Conservation (phyloP, 768 basidiomycete species). For the Mycena floridula region DNA sequence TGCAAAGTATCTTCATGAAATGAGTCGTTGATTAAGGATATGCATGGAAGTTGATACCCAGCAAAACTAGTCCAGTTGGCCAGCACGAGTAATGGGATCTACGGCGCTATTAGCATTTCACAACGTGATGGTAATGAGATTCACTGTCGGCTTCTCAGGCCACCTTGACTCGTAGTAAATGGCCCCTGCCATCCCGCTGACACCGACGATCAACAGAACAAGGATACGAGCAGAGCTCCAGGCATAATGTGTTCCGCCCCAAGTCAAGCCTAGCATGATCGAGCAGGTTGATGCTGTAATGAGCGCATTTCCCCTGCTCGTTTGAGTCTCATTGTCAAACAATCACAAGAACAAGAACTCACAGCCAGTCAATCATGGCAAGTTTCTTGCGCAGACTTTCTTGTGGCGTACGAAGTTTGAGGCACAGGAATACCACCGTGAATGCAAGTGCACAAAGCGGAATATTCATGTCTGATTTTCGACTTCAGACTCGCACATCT, state of each 20-base stretch:
- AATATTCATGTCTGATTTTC: slow-evolving; percentile 5
- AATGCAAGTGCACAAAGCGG: slow-evolving; percentile 10
- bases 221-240: not conserved
- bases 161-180: not conserved
- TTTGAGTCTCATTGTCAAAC: not conserved
- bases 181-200: not conserved
- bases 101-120: not conserved
- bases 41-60: not conserved
- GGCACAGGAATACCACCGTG: not conserved
- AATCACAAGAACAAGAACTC: not conserved
- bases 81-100: not conserved
- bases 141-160: not conserved
- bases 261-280: not conserved
- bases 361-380: not conserved
- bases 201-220: not conserved
- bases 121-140: not conserved
- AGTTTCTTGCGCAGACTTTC: slow-evolving; percentile 5
- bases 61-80: not conserved
- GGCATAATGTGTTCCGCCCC: not conserved
- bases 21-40: not conserved
- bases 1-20: not conserved
- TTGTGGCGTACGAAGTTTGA: slow-evolving; percentile 6
- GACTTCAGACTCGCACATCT: not conserved
- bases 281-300: not conserved
- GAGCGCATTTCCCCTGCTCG: not conserved